These are phyloP conservation scores for Apiospora hydei DNA, from an alignment of 2,329 filamentous ascomycete genomes.

Conservation along the genomic window DNA sequence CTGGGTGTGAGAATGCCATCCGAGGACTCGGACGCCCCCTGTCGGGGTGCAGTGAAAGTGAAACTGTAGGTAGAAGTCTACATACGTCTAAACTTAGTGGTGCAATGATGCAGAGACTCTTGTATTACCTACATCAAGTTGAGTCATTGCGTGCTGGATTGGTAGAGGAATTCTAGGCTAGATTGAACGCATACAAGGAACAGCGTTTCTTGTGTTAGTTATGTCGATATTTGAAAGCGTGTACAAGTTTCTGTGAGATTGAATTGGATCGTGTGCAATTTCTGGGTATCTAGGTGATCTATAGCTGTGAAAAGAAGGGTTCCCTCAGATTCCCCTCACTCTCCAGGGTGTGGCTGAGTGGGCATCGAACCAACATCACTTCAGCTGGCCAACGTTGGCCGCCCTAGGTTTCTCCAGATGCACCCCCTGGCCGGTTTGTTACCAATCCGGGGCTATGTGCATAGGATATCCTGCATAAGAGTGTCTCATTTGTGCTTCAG, in stretches of 20 bases:
- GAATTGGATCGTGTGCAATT: neutral
- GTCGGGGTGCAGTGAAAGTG: neutral
- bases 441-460: neutral
- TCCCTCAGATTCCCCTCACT: neutral
- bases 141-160: neutral
- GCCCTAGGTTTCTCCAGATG: neutral
- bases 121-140: neutral
- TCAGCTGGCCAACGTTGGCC: neutral
- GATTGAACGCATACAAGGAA: too few relatives aligned
- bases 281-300: neutral
- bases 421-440: neutral
- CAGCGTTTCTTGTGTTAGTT: neutral
- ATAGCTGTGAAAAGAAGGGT: neutral
- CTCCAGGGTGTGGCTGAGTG: neutral
- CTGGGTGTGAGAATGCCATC: neutral
- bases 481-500: conserved; percentile 2
- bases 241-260: fast-evolving
- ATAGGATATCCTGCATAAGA: neutral
- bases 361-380: neutral
- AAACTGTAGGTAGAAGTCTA: neutral
- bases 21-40: neutral
- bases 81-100: neutral
- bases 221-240: too few relatives aligned
- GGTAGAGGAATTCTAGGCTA: neutral
- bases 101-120: neutral